Conservation (phyloP, 495 filamentous ascomycete genomes). For the Penicillium simplicissimum region DNA sequence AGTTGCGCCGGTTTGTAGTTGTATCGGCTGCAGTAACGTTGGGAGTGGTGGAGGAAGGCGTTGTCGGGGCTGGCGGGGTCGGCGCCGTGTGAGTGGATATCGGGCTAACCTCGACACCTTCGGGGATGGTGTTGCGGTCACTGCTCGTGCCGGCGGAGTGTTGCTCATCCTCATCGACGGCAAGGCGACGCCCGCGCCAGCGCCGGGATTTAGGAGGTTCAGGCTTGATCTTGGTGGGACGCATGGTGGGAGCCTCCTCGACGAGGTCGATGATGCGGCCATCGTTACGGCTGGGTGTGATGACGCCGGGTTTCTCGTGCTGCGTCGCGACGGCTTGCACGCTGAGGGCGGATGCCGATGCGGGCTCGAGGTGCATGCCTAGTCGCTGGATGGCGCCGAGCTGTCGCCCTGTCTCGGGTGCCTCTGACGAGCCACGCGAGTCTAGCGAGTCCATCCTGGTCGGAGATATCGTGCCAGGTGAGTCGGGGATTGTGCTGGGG, state of each 20-base stretch:
- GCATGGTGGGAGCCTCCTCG: conserved; percentile 23
- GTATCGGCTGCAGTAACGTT: not conserved
- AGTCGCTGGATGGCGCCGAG: conserved; percentile 36
- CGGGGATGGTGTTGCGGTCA: conserved; percentile 35
- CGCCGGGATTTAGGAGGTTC: conserved; percentile 48
- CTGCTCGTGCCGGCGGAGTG: conserved; percentile 28
- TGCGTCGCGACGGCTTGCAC: conserved; percentile 77
- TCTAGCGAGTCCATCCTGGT: conserved; percentile 31
- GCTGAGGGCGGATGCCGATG: conserved; percentile 57
- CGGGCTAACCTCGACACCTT: conserved; percentile 27
- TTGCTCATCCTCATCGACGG: conserved; percentile 28
- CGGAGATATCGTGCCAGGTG: conserved; percentile 32
- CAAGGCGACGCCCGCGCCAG: conserved; percentile 40
- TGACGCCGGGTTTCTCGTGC: conserved; percentile 80
- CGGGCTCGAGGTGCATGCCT: conserved; percentile 50
- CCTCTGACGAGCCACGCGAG: conserved; percentile 29
- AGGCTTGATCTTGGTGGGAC: conserved; percentile 41
- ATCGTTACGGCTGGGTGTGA: conserved; percentile 72
- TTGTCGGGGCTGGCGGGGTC: conserved; percentile 12
- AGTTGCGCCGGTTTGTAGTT: conserved; percentile 28
- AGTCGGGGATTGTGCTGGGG: conserved; percentile 44
- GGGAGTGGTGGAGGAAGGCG: not conserved
- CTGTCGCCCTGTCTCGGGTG: conserved; percentile 23
- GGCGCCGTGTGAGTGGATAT: conserved; percentile 25
- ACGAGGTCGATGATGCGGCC: conserved; percentile 16